Percentiles rank a stretch among this genome's conserved stretches.
Conservation (phyloP, 2,329 filamentous ascomycete genomes). For the Colletotrichum navitas region DNA sequence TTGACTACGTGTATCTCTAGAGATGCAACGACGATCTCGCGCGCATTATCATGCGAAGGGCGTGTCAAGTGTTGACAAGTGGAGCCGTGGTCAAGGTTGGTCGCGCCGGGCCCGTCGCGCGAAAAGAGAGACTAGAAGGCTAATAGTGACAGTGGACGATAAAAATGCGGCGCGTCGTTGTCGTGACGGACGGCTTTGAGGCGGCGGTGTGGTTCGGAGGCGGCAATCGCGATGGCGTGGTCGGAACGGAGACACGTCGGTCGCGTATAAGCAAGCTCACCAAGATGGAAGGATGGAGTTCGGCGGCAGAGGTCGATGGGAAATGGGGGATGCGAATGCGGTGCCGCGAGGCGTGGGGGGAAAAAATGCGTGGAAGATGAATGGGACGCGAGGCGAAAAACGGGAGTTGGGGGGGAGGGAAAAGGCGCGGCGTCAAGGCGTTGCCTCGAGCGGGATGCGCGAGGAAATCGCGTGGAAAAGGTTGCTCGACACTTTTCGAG, state of each 20-base stretch:
- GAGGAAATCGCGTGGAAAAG: constrained; percentile 68
- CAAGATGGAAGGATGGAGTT: constrained; percentile 41
- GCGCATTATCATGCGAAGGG: constrained; percentile 41
- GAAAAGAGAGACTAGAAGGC: constrained; percentile 42
- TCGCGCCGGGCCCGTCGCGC: constrained; percentile 41
- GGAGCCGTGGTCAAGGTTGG: constrained; percentile 39
- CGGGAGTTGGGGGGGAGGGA: constrained; percentile 52
- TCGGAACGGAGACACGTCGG: constrained; percentile 36
- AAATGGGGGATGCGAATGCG: constrained; percentile 29
- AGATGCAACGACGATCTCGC: constrained; percentile 39
- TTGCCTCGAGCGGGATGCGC: constrained; percentile 57
- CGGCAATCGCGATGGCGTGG: constrained; percentile 33
- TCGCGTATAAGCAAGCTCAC: constrained; percentile 37
- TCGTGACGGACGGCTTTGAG: not conserved
- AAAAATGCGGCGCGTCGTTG: constrained; percentile 42
- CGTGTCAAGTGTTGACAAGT: constrained; percentile 23
- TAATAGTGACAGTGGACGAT: constrained; percentile 29
- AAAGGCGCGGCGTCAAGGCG: constrained; percentile 57
- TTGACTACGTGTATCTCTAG: constrained; percentile 41
- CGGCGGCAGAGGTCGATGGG: constrained; percentile 27
- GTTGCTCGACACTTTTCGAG: constrained; percentile 65
- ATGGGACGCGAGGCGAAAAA: constrained; percentile 57
- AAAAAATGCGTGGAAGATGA: constrained; percentile 46
- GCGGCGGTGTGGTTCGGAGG: constrained; percentile 32
- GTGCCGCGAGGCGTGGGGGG: constrained; percentile 43